Evolutionary conservation across 2,329 filamentous ascomycete species (phyloP).

Genomic region (Gliomastix tumulicola): DNA sequence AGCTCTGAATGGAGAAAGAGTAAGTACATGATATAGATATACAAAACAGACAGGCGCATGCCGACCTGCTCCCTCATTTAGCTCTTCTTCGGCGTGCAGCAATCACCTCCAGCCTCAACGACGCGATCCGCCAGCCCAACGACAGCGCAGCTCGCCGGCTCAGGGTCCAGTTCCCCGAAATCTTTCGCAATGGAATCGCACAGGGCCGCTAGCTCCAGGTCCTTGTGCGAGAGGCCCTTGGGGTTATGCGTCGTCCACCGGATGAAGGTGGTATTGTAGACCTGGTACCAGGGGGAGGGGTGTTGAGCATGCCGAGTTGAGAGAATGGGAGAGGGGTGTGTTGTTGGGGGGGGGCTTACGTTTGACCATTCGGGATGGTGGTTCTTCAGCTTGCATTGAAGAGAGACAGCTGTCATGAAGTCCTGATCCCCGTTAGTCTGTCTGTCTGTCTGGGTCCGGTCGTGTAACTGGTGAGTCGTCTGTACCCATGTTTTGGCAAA

Average conservation of each 20-base stretch:
- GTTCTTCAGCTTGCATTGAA: constrained; percentile 59
- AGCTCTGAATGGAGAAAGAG: too few species aligned
- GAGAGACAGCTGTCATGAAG: constrained; percentile 67
- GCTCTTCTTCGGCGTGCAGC: constrained; percentile 41
- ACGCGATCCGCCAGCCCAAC: constrained; percentile 39
- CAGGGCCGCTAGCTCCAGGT: constrained; percentile 52
- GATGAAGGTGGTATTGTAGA: constrained; percentile 64
- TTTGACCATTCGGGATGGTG: constrained; percentile 77
- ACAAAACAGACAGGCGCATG: neutral
- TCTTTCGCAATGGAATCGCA: constrained; percentile 54
- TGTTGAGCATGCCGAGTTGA: too few species aligned
- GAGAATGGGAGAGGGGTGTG: neutral
- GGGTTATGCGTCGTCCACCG: constrained; percentile 69
- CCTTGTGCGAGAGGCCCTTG: constrained; percentile 55
- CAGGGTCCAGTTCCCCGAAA: constrained; percentile 44
- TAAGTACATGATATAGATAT: neutral
- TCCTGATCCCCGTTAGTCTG: too few species aligned
- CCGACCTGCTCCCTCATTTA: constrained; percentile 1
- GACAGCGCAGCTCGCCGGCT: constrained; percentile 24
- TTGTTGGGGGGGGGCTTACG: constrained; percentile 29
- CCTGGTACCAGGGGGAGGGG: constrained; percentile 26
- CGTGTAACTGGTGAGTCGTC: too few species aligned
- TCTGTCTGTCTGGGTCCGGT: too few species aligned
- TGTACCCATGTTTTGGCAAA: constrained; percentile 60
- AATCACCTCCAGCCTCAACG: constrained; percentile 39